Conservation (phyloP, 805 yeast species). For the Yamadazyma kitorensis region DNA sequence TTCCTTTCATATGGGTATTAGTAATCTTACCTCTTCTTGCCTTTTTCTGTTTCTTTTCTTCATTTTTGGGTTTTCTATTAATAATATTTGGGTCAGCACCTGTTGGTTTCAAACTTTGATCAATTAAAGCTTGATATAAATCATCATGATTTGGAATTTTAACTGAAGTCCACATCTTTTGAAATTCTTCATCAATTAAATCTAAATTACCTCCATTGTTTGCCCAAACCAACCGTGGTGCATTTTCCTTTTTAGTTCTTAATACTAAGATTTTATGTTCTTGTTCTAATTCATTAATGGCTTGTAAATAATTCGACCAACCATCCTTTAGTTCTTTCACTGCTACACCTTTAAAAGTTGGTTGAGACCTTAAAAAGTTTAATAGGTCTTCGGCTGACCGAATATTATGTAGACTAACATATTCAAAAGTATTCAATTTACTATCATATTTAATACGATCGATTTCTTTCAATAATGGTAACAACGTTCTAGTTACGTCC, state of each 20-base stretch:
- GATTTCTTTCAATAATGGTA: constrained; percentile 70
- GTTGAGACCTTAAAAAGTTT: constrained; percentile 70
- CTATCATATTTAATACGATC: constrained; percentile 74
- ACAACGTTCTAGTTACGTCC: constrained; percentile 57
- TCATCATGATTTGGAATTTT: constrained; percentile 81
- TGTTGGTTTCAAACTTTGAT: constrained; percentile 91
- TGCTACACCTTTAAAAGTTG: constrained; percentile 81
- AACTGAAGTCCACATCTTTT: constrained; percentile 73
- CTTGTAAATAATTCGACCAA: constrained; percentile 85
- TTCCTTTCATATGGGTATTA: constrained; percentile 94
- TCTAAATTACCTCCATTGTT: constrained; percentile 73
- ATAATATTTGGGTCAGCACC: constrained; percentile 96
- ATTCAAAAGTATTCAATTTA: constrained; percentile 65
- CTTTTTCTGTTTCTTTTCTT: constrained; percentile 80
- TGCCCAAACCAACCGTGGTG: constrained; percentile 93
- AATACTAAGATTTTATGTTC: constrained; percentile 77
- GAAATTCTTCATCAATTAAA: constrained; percentile 76
- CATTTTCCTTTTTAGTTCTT: constrained; percentile 87
- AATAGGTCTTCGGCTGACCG: constrained; percentile 76
- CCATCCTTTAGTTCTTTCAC: constrained; percentile 87
- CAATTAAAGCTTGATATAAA: constrained; percentile 72
- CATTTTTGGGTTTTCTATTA: constrained; percentile 57
- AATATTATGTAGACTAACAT: constrained; percentile 85
- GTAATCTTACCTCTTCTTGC: constrained; percentile 93
- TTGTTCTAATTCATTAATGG: constrained; percentile 74